phyloP scores from a whole-genome alignment of 73 alveolate species.

The Symbiodinium natans region DNA sequence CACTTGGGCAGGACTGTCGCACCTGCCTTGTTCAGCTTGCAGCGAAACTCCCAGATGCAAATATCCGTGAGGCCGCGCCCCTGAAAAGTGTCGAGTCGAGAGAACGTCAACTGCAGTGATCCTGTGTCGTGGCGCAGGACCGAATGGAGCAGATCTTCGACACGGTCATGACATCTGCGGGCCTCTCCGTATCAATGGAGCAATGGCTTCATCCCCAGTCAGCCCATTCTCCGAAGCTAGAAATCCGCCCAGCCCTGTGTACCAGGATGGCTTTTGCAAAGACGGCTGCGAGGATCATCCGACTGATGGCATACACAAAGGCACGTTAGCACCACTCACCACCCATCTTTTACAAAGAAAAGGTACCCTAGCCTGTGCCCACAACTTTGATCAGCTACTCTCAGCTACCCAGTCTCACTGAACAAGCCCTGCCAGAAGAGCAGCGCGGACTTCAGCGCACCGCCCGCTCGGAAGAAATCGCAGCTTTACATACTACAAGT shows the following conservation, averaged over 20 bases:
- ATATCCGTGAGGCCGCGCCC: background rate
- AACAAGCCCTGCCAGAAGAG: background rate
- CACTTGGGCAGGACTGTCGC: constrained; percentile 51
- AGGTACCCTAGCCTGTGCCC: no score
- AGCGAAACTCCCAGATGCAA: constrained; percentile 25
- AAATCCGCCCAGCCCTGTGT: background rate
- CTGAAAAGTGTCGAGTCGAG: no score
- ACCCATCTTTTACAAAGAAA: no score
- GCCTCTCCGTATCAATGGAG: constrained; percentile 47
- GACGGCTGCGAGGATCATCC: constrained; percentile 55
- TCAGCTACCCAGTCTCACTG: background rate
- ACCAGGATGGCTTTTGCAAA: constrained; percentile 43
- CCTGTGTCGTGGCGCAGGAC: background rate
- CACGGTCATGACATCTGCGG: constrained; percentile 62
- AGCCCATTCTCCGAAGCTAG: no score
- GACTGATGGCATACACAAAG: constrained; percentile 38
- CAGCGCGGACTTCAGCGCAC: background rate
- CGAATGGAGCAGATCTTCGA: constrained; percentile 62
- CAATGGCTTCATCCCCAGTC: constrained; percentile 35
- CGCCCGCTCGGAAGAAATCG: background rate
- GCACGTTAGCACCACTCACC: background rate
- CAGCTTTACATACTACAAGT: no score
- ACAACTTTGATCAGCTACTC: no score
- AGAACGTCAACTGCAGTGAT: no score
- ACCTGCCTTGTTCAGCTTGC: constrained; percentile 25